These are phyloP conservation scores for Pseudonitzschia multiseries DNA, from an alignment of 108 stramenopile genomes.

Conservation along the genomic window DNA sequence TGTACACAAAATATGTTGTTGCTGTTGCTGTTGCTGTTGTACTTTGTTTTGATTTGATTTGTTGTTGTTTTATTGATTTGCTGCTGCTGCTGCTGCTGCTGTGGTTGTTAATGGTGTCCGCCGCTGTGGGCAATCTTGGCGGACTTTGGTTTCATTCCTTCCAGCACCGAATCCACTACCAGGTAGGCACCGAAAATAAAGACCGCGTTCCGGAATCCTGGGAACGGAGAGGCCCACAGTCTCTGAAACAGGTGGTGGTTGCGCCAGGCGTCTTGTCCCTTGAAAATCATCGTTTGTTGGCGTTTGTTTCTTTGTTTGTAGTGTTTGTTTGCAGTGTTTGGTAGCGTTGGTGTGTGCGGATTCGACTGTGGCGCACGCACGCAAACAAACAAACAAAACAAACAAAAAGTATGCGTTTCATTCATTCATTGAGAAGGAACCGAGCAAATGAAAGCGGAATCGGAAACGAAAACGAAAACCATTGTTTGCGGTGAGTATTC, in stretches of 20 bases:
- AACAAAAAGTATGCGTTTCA: no score
- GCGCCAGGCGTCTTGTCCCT: slow-evolving; percentile 89
- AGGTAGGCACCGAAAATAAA: slow-evolving; percentile 72
- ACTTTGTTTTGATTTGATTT: no score
- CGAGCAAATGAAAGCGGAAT: no score
- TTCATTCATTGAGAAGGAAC: no score
- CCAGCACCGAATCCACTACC: slow-evolving; percentile 63
- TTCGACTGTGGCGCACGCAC: no score
- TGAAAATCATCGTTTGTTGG: slow-evolving; percentile 62
- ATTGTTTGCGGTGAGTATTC: no score
- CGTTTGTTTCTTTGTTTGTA: neutral
- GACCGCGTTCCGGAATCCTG: slow-evolving; percentile 82
- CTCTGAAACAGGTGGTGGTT: slow-evolving; percentile 72
- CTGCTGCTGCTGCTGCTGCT: no score
- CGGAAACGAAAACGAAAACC: no score
- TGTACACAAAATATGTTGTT: no score
- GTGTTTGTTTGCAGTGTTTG: neutral
- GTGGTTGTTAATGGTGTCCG: slow-evolving; percentile 17
- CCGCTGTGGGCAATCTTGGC: neutral
- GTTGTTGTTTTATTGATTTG: no score
- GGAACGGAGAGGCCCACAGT: slow-evolving; percentile 81
- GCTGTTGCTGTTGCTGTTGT: no score
- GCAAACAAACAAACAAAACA: no score
- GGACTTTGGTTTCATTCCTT: slow-evolving; percentile 30
- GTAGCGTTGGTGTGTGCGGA: neutral